Conservation (phyloP, 768 basidiomycete species). For the Tulasnella sp. region DNA sequence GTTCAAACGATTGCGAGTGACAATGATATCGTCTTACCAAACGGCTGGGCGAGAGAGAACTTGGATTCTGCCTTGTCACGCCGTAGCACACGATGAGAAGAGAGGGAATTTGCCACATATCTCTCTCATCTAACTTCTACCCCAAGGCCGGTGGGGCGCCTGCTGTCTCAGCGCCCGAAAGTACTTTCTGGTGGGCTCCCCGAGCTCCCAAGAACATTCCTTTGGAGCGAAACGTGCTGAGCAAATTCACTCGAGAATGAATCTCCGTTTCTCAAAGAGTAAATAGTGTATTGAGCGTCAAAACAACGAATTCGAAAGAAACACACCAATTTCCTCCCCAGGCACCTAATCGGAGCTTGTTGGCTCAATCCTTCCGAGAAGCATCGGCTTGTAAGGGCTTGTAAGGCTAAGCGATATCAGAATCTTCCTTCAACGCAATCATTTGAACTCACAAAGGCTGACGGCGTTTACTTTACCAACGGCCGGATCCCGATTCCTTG, state of each 20-base stretch:
- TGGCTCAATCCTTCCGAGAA: not conserved
- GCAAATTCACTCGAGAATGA: not conserved
- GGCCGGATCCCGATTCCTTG: slow-evolving; percentile 34
- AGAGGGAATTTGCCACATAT: not conserved
- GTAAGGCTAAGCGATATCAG: not conserved
- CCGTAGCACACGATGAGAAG: not conserved
- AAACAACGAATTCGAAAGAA: not conserved
- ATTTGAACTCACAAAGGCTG: not conserved
- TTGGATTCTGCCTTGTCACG: not conserved
- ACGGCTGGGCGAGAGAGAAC: not conserved
- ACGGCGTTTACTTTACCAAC: slow-evolving; percentile 30
- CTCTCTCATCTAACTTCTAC: not conserved
- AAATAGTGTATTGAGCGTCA: not conserved
- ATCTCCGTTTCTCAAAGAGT: not conserved
- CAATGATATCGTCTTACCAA: not conserved
- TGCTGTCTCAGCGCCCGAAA: not conserved
- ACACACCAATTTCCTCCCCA: not conserved
- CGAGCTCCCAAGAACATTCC: not conserved
- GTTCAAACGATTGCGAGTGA: not conserved
- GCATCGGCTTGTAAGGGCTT: not conserved
- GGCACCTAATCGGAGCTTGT: not conserved
- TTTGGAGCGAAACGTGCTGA: not conserved
- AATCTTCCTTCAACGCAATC: not conserved
- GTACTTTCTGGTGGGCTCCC: not conserved
- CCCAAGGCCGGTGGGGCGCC: not conserved